Evolutionary conservation across 306 rosid species (phyloP).

Genomic region (Cicer chorassanicum): DNA sequence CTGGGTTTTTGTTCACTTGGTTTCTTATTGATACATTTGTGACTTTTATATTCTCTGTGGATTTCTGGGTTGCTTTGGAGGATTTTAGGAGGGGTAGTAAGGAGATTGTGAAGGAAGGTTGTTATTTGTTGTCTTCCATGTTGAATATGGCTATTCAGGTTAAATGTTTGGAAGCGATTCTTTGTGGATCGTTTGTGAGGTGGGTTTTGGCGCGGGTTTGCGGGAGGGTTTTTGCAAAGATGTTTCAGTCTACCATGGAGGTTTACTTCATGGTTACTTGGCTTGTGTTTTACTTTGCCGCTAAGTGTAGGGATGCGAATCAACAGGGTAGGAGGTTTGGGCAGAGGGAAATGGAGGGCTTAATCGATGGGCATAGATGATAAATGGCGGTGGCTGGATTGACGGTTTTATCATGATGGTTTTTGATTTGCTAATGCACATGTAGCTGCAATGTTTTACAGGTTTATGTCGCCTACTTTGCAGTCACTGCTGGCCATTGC

Average conservation of each 20-base stretch:
- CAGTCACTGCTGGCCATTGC: slow-evolving; percentile 54
- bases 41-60: slow-evolving; percentile 80
- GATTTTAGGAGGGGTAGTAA: slow-evolving; percentile 87
- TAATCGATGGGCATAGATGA: slow-evolving; percentile 78
- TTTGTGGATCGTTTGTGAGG: slow-evolving; percentile 74
- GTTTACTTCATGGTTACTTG: slow-evolving; percentile 93
- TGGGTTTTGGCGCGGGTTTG: slow-evolving; percentile 58
- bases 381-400: slow-evolving; percentile 43
- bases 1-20: slow-evolving; percentile 84
- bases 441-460: slow-evolving; percentile 54
- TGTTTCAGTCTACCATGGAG: slow-evolving; percentile 85
- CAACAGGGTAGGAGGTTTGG: slow-evolving; percentile 73
- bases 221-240: slow-evolving; percentile 70
- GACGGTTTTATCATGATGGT: slow-evolving; percentile 47
- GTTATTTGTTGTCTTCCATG: slow-evolving; percentile 77
- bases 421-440: slow-evolving; percentile 51
- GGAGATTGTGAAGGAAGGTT: slow-evolving; percentile 93
- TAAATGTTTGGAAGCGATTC: slow-evolving; percentile 76
- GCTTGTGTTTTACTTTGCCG: slow-evolving; percentile 81
- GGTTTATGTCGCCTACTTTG: slow-evolving; percentile 57
- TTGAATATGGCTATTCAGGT: slow-evolving; percentile 75
- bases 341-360: slow-evolving; percentile 71
- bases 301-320: slow-evolving; percentile 74
- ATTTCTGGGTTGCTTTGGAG: slow-evolving; percentile 93
- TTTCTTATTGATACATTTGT: slow-evolving; percentile 72